These are phyloP conservation scores for Suillus decipiens DNA, from an alignment of 768 basidiomycete species.

Conservation along the genomic window DNA sequence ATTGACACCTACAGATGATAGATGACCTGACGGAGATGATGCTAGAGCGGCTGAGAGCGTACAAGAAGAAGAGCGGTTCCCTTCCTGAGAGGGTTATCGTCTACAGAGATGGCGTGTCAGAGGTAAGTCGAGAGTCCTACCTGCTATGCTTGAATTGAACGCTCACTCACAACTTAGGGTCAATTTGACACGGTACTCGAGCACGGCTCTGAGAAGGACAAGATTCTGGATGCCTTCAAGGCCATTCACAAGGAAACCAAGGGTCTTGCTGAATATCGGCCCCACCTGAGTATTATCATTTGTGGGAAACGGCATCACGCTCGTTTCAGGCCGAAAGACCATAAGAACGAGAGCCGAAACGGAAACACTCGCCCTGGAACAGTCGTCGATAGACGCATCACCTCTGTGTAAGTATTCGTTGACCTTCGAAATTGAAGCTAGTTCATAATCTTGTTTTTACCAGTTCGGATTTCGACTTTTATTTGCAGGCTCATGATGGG, in stretches of 20 bases:
- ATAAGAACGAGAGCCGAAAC: conserved; percentile 53
- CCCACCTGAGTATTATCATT: conserved; percentile 63
- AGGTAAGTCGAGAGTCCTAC: conserved; percentile 43
- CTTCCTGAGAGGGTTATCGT: conserved; percentile 72
- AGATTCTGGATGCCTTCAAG: conserved; percentile 62
- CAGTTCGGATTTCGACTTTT: conserved; percentile 66
- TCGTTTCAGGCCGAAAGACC: conserved; percentile 57
- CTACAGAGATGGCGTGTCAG: conserved; percentile 83
- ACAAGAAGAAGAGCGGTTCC: conserved; percentile 51
- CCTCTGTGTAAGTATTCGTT: conserved; percentile 52
- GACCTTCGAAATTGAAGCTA: conserved; percentile 3
- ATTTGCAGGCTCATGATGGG: conserved; percentile 74
- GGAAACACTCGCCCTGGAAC: conserved; percentile 82
- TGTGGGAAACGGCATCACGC: conserved; percentile 73
- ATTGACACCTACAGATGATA: conserved; percentile 56
- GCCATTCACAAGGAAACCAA: conserved; percentile 36
- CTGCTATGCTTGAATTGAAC: background rate
- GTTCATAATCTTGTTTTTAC: background rate
- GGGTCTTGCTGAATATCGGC: background rate
- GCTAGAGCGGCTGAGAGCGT: conserved; percentile 63
- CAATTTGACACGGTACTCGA: conserved; percentile 64
- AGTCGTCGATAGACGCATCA: conserved; percentile 77
- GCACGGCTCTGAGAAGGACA: conserved; percentile 43
- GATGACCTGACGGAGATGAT: conserved; percentile 66
- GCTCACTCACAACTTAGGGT: conserved; percentile 44